A percentile compares a stretch with the other conserved stretches of the same genome.
phyloP scores from a whole-genome alignment of 2,329 filamentous ascomycete species.

The Pseudogymnoascus sp. region DNA sequence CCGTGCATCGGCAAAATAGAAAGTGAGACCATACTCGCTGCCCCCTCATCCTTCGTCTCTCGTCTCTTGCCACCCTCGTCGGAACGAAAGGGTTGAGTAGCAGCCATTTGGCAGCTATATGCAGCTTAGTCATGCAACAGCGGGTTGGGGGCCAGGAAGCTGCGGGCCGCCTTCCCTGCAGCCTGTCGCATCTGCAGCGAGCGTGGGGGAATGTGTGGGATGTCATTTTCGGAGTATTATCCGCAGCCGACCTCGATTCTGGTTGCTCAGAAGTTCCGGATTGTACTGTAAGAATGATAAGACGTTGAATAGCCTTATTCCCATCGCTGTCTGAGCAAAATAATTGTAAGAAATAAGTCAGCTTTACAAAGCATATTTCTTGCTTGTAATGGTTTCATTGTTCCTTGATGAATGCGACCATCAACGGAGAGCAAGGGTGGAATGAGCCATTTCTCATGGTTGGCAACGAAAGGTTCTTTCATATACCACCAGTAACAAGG shows the following conservation, averaged over 20 bases:
- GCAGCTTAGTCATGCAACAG: not conserved
- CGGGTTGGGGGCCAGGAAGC: constrained; percentile 4
- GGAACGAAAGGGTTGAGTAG: not conserved
- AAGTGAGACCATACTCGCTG: not conserved
- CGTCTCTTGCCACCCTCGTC: not conserved
- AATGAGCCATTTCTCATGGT: not conserved
- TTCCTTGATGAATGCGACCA: not conserved
- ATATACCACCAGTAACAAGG: not conserved
- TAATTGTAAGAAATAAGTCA: constrained; percentile 1
- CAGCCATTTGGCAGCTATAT: not conserved
- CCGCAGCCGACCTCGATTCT: not conserved
- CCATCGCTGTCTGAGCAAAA: not conserved
- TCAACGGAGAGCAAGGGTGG: not conserved
- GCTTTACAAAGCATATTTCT: not conserved
- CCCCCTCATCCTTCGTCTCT: not conserved
- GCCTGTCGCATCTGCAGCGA: not conserved
- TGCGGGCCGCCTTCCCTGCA: not conserved
- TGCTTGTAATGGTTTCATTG: not conserved
- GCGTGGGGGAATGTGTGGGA: not conserved
- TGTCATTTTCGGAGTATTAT: not conserved
- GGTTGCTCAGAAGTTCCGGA: not conserved
- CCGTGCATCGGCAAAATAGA: constrained; percentile 8
- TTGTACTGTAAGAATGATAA: not conserved
- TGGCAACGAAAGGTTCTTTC: not conserved
- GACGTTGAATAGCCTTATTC: not conserved